Evolutionary conservation across 306 rosid genomes (phyloP), one percentile per base, ranked within the genome.

Genomic region (Potentilla sterilis): DNA sequence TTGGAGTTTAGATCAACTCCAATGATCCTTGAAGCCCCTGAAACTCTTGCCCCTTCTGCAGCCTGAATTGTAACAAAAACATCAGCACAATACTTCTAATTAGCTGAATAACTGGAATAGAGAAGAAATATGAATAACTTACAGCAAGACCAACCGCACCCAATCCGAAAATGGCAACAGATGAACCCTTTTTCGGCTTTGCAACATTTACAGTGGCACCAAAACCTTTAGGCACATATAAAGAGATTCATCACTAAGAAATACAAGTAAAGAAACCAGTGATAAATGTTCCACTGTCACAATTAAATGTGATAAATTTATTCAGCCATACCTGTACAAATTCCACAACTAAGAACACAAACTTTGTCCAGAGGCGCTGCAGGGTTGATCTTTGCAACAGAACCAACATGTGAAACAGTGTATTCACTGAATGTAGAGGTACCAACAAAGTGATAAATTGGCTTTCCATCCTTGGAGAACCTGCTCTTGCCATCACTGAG

Each of bases 141-240:
- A 91, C 98, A 38, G 97, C 91, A 69, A 93, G 96, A 41, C 98
- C 98, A 72, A 93, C 96, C 57, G 97, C 98, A 21, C 98, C 98
- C 47, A 91, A 84, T 66, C 98, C 97, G 37, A 94, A 94, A 51
- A 94, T 55, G 22, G 97, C 98, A 72, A 93, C 92, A 44, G 96
- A 80, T 40, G 89, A 84, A n/a, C 97, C 97, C 12, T 87, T 87
- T 49, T 87, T 85, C 0, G 98, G 98, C 70, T 88, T 93, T 37
- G 98, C 98, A 73, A 93, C 98, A 77, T 93, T 93, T 66, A 93
- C 4, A 59, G 97, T 86, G 14, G 98, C 98, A 70, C 98, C 98
- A 65, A 88, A 82, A 78, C 98, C 98, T 93, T 58, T 65, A 72
- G 68, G 41, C 64, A 83, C 24, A 3, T 21, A 24, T 8, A 16